Evolutionary conservation across 1,284 basidiomycete species (phyloP), one percentile per base, ranked within the genome.

Genomic region (Rhodofomes roseus): DNA sequence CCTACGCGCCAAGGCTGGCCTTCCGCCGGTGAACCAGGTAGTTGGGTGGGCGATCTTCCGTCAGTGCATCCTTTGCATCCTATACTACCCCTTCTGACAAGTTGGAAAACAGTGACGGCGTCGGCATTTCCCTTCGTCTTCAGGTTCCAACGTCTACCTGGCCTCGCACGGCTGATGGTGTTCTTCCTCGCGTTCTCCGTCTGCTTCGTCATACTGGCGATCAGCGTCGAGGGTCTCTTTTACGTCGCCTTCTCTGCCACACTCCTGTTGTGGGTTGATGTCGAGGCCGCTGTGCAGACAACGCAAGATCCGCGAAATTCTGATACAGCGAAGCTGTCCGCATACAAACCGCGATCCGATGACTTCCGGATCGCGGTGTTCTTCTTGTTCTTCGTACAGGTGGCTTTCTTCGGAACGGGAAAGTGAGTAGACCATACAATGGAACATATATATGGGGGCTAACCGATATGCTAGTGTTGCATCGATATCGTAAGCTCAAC

Each of bases 391-490:
- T 92, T 95, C 67, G 86, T 95, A 3, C 93, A 96, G 67, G 83
- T 93, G 53, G 93, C 88, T 3, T 95, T 95, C 75, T 94, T 95
- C 69, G 93, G 93, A 12, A 93, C 87, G 34, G 92, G 92, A 75
- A 93, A 93, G 90, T 91, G 74, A 71, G 90, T 81, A 4, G 23
- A 18, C 14, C 4, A 2, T 31, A 14, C 18, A 23, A 20, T 18
- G 31, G 9, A 34, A 34, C n/a, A 18, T 37, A 36, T 22, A 20
- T 11, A 7, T 1, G 31, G 14, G 5, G 4, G 25, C 57, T 62
- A 39, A 63, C n/a, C 58, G 46, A n/a, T 53, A 56, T 4, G 65
- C 43, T 66, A 94, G 92, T 68, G 88, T 94, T 51, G 92, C 92
- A n/a, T 93, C 91, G 2, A 91, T 94, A 68, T 91, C 92, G 82